These are phyloP conservation scores for Cajanus cajan DNA, from an alignment of 306 rosid species.

Conservation along the genomic window DNA sequence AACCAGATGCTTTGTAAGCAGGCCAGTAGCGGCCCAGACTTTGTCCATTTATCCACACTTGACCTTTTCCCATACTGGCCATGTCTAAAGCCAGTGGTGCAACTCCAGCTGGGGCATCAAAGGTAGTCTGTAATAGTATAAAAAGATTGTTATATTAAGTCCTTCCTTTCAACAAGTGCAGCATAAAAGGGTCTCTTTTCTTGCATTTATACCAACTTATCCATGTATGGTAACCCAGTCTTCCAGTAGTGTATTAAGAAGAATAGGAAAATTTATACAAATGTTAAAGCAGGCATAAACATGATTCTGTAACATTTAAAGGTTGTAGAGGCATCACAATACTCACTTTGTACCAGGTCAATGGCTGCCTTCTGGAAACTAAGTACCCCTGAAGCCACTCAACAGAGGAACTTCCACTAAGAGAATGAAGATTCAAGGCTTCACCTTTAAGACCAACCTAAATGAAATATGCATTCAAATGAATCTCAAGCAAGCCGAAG, in stretches of 20 bases:
- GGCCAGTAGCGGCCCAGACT: slow-evolving; percentile 95
- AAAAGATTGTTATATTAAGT: slow-evolving; percentile 12
- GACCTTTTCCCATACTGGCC: slow-evolving; percentile 97
- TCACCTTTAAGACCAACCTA: slow-evolving; percentile 96
- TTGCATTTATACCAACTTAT: background rate
- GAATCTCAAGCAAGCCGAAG: slow-evolving; percentile 29
- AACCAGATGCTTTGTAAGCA: slow-evolving; percentile 87
- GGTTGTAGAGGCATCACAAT: slow-evolving; percentile 19
- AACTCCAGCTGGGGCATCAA: slow-evolving; percentile 79
- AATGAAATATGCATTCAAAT: slow-evolving; percentile 31
- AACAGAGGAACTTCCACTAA: slow-evolving; percentile 88
- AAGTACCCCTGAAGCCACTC: slow-evolving; percentile 85
- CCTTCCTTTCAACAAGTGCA: background rate
- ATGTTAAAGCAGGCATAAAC: background rate
- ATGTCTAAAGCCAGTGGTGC: slow-evolving; percentile 91
- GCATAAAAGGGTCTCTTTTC: background rate
- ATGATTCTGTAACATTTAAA: too few species aligned
- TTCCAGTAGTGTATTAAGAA: background rate
- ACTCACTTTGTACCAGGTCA: slow-evolving; percentile 98
- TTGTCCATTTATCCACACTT: slow-evolving; percentile 86
- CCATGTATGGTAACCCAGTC: background rate
- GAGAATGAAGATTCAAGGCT: slow-evolving; percentile 86
- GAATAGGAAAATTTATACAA: background rate
- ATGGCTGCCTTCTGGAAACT: slow-evolving; percentile 68
- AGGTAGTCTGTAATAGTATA: slow-evolving; percentile 63